phyloP scores from a whole-genome alignment of 2,329 filamentous ascomycete species.

The Canariomyces notabilis region DNA sequence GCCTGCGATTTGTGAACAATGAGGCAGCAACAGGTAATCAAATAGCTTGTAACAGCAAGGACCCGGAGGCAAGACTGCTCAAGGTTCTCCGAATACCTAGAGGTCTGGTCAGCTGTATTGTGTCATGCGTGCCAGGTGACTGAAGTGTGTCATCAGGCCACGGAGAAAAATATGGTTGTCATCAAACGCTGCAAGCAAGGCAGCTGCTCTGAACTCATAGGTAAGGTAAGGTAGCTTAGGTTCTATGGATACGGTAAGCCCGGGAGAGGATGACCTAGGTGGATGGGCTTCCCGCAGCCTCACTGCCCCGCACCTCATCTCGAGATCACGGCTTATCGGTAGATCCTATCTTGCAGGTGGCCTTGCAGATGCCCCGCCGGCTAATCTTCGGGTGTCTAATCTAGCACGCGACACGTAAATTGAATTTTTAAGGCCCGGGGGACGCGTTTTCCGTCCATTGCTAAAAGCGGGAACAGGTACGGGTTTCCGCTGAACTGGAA shows the following conservation, averaged over 20 bases:
- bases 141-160: conserved; percentile 17
- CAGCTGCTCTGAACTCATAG: too few species aligned
- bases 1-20: too few species aligned
- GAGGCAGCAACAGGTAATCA: too few species aligned
- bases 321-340: too few species aligned
- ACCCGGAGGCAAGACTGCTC: too few species aligned
- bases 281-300: conserved; percentile 7
- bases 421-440: conserved; percentile 17
- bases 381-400: conserved; percentile 16
- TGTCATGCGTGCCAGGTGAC: conserved; percentile 13
- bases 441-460: conserved; percentile 16
- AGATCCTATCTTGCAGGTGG: too few species aligned
- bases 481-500: too few species aligned
- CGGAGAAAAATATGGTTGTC: not conserved
- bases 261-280: not conserved
- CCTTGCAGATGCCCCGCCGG: conserved; percentile 23
- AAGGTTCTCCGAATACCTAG: too few species aligned
- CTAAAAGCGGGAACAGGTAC: too few species aligned
- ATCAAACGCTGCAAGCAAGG: conserved; percentile 11
- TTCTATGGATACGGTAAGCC: too few species aligned
- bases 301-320: conserved; percentile 9
- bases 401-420: conserved; percentile 13
- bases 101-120: conserved; percentile 17
- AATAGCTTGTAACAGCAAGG: too few species aligned
- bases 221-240: too few species aligned